Evolutionary conservation across 352 stramenopile genomes (phyloP).

Genomic region (Pythium apleroticum): DNA sequence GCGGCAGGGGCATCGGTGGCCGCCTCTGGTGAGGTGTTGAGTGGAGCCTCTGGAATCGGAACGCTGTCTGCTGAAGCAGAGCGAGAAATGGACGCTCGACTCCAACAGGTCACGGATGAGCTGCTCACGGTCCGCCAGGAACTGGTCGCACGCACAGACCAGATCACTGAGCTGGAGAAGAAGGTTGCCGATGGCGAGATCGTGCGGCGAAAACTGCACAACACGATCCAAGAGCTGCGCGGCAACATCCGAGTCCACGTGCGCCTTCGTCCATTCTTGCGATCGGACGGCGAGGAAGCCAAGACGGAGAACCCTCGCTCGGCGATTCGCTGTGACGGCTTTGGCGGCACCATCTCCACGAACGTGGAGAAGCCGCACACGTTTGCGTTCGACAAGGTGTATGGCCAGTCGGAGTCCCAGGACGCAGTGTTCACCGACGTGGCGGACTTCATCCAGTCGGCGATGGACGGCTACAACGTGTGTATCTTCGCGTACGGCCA

Average conservation of each 20-base stretch:
- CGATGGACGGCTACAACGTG: constrained; percentile 98
- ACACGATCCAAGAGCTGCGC: constrained; percentile 99
- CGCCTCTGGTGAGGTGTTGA: neutral
- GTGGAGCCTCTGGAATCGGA: neutral
- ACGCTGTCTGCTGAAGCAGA: constrained; percentile 37
- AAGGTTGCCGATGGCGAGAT: constrained; percentile 63
- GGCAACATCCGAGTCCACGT: constrained; percentile 99
- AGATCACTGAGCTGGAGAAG: constrained; percentile 66
- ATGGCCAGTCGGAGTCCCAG: constrained; percentile 94
- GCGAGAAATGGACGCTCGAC: constrained; percentile 41
- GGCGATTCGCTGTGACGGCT: constrained; percentile 63
- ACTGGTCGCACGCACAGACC: constrained; percentile 55
- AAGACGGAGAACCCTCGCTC: constrained; percentile 45
- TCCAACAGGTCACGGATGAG: constrained; percentile 76
- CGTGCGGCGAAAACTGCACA: constrained; percentile 96
- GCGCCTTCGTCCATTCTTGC: constrained; percentile 90
- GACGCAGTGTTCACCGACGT: constrained; percentile 94
- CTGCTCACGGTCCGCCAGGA: constrained; percentile 61
- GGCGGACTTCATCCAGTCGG: constrained; percentile 88
- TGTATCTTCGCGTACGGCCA: constrained; percentile 99
- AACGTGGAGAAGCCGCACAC: constrained; percentile 72
- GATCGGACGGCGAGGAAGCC: constrained; percentile 72
- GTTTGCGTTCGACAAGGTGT: constrained; percentile 99
- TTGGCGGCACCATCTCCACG: constrained; percentile 70
- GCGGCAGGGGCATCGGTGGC: neutral